Conservation (phyloP, 495 filamentous ascomycete species). For the Daldinia vernicosa region DNA sequence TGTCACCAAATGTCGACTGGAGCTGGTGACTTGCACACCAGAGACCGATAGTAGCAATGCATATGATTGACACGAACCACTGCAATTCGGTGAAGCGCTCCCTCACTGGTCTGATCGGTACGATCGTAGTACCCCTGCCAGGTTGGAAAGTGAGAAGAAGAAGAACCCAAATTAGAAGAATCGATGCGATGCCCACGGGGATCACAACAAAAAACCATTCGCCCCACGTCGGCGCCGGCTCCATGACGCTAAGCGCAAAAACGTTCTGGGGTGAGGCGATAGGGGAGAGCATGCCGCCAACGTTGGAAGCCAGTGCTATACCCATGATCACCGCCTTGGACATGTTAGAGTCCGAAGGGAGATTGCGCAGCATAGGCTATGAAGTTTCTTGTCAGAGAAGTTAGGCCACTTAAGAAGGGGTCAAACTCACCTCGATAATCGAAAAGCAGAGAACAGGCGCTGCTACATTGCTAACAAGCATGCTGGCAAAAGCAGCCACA, state of each 20-base stretch:
- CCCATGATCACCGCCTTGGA: constrained; percentile 95
- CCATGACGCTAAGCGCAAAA: constrained; percentile 94
- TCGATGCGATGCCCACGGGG: constrained; percentile 89
- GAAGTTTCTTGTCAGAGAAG: constrained; percentile 14
- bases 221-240: constrained; percentile 86
- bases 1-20: constrained; percentile 88
- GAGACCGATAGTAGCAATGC: constrained; percentile 84
- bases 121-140: constrained; percentile 84
- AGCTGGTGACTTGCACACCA: constrained; percentile 95
- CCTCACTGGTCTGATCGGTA: constrained; percentile 86
- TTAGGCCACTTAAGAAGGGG: constrained; percentile 1
- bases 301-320: constrained; percentile 93
- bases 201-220: constrained; percentile 97
- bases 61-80: constrained; percentile 89
- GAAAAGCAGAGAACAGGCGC: constrained; percentile 98
- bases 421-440: constrained; percentile 77
- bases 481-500: constrained; percentile 94
- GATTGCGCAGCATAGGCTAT: constrained; percentile 92
- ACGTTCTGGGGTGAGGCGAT: constrained; percentile 98
- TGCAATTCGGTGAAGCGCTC: constrained; percentile 90
- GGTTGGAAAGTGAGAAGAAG: constrained; percentile 86
- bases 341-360: constrained; percentile 88
- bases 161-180: constrained; percentile 88
- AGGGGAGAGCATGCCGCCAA: constrained; percentile 94
- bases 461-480: constrained; percentile 99